A percentile compares a stretch with the other conserved stretches of the same genome.
These are phyloP conservation scores for Nemania sp. DNA, from an alignment of 2,329 filamentous ascomycete species.

Conservation along the genomic window DNA sequence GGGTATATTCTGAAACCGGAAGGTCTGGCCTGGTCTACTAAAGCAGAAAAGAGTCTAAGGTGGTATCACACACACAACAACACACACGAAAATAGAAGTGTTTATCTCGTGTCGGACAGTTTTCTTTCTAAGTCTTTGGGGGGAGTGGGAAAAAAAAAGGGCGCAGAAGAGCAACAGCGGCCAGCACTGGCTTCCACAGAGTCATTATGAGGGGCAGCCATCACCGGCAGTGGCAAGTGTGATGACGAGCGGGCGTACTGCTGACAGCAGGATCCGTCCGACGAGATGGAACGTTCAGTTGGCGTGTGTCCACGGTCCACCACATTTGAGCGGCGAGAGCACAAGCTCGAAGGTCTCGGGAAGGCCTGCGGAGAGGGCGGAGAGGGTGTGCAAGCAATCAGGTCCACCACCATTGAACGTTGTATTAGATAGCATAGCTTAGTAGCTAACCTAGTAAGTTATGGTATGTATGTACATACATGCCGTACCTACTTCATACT, in stretches of 20 bases:
- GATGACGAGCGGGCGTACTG: constrained; percentile 23
- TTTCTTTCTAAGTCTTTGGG: neutral
- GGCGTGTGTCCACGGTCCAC: constrained; percentile 22
- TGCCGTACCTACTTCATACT: too few species aligned
- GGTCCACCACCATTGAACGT: constrained; percentile 33
- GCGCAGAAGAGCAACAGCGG: constrained; percentile 16
- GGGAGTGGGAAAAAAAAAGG: constrained; percentile 14
- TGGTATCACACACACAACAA: constrained; percentile 20
- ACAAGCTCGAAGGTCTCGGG: neutral
- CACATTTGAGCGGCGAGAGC: constrained; percentile 14
- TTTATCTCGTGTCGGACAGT: constrained; percentile 7
- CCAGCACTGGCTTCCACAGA: constrained; percentile 28
- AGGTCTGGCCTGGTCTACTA: constrained; percentile 29
- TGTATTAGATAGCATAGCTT: constrained; percentile 36
- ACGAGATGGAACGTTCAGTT: constrained; percentile 42
- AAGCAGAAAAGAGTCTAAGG: constrained; percentile 16
- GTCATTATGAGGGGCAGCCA: constrained; percentile 34
- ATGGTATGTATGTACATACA: too few species aligned
- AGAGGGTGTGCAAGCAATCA: constrained; percentile 27
- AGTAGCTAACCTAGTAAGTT: too few species aligned
- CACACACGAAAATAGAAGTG: constrained; percentile 9
- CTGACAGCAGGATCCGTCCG: constrained; percentile 30
- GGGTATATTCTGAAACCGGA: constrained; percentile 27
- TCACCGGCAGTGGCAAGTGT: constrained; percentile 25
- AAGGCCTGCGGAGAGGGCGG: constrained; percentile 4